These are phyloP conservation scores for Zygosaccharomyces sapae DNA, from an alignment of 1,139 yeast genomes.

Conservation along the genomic window DNA sequence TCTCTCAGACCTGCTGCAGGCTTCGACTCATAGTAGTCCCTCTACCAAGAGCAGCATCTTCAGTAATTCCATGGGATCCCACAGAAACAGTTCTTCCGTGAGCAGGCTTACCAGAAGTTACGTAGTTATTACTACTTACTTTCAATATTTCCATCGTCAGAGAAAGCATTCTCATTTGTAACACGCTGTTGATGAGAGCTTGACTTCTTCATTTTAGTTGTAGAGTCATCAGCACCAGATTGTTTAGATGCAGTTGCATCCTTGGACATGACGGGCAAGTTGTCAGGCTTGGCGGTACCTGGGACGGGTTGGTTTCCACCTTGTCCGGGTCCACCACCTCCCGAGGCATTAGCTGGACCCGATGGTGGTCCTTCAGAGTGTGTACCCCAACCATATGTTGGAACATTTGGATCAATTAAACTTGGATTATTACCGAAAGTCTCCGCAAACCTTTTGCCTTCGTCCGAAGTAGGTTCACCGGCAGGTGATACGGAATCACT, in stretches of 20 bases:
- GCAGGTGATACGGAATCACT: conserved; percentile 4
- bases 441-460: conserved; percentile 5
- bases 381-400: conserved; percentile 22
- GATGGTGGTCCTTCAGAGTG: background rate
- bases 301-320: background rate
- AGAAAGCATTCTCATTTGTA: no score
- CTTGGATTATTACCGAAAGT: conserved; percentile 25
- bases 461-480: background rate
- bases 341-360: background rate
- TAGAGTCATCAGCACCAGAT: background rate
- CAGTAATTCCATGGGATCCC: conserved; percentile 9
- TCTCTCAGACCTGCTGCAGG: background rate
- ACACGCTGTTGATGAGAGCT: background rate
- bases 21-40: background rate
- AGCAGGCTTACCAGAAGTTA: conserved; percentile 6
- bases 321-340: background rate
- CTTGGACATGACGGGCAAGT: background rate
- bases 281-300: background rate
- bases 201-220: background rate
- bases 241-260: background rate
- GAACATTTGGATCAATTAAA: conserved; percentile 24
- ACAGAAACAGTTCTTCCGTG: conserved; percentile 11
- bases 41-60: background rate
- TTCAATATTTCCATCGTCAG: background rate
- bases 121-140: conserved; percentile 6